These are phyloP conservation scores for Xylaria curta DNA, from an alignment of 495 filamentous ascomycete species.

Conservation along the genomic window DNA sequence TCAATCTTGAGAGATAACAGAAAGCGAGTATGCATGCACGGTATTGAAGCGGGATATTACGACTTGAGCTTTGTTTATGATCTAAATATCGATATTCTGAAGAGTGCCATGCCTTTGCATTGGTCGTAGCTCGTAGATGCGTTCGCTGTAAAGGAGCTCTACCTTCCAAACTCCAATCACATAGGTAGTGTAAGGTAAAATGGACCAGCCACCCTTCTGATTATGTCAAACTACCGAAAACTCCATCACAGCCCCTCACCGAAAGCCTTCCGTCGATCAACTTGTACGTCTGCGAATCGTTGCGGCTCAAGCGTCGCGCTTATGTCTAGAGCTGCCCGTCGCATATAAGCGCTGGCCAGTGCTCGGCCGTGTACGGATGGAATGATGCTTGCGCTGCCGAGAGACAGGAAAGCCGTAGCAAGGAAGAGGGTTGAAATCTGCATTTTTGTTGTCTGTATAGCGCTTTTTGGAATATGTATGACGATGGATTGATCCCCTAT, in stretches of 20 bases:
- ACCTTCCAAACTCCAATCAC: neutral
- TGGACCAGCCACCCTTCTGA: conserved; percentile 2
- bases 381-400: conserved; percentile 19
- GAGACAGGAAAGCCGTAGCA: neutral
- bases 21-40: neutral
- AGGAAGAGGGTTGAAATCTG: conserved; percentile 8
- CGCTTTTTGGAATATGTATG: neutral
- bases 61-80: neutral
- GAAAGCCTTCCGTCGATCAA: conserved; percentile 17
- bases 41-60: neutral
- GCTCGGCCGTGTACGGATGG: neutral
- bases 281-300: conserved; percentile 9
- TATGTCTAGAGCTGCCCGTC: neutral
- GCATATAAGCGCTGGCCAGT: conserved; percentile 1
- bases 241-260: neutral
- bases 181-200: conserved; percentile 1
- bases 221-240: neutral
- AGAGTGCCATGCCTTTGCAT: neutral
- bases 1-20: neutral
- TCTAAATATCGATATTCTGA: neutral
- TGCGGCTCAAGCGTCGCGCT: conserved; percentile 8
- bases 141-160: neutral
- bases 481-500: too few species aligned
- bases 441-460: conserved; percentile 10
- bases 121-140: too few species aligned